Evolutionary conservation across 257 asterid species (phyloP), one percentile per base, ranked within the genome.

Genomic region (Jacaranda mimosifolia): DNA sequence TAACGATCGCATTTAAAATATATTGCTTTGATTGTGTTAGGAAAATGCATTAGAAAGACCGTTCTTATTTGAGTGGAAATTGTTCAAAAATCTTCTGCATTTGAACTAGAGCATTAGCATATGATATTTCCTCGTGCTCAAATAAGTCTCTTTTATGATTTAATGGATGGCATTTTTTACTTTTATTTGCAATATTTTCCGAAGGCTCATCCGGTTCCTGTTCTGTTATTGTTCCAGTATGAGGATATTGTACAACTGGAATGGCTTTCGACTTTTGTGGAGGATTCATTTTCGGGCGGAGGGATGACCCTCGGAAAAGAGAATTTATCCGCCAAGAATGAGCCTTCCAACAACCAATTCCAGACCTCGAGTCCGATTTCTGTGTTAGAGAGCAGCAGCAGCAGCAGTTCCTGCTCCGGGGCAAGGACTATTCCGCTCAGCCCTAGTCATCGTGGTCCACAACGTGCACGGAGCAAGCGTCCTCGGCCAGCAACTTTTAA

Each of bases 381-480:
- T 0, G 98, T 90, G 62, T 81, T 95, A 0, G 98, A 95, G 80
- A 94, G 96, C 85, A 88, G 92, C 84, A 92, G 95, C 86, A 89
- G 94, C 79, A 86, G 87, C 83, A 70, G 89, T 77, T 86, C 90
- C 15, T 81, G 76, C 84, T 86, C 91, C 3, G 86, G 84, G 0
- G 90, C 74, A 3, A 90, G 87, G 77, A 60, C 80, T n/a, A 36
- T 71, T 38, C 89, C 89, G 8, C 85, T 86, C 51, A 62, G 87
- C 80, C 85, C 89, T 0, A 82, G 68, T 60, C 92, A 85, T 2
- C 91, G 83, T 1, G 96, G 93, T 10, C 79, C 90, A 4, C 99
- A 95, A 64, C 96, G 98, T 18, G 98, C 98, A 5, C 91, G 97
- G 1, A 91, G 92, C 86, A 95, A 95, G 70, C 97, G 99, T n/a